phyloP scores from a whole-genome alignment of 164 flowering plant species.

The Vitis amurensis region DNA sequence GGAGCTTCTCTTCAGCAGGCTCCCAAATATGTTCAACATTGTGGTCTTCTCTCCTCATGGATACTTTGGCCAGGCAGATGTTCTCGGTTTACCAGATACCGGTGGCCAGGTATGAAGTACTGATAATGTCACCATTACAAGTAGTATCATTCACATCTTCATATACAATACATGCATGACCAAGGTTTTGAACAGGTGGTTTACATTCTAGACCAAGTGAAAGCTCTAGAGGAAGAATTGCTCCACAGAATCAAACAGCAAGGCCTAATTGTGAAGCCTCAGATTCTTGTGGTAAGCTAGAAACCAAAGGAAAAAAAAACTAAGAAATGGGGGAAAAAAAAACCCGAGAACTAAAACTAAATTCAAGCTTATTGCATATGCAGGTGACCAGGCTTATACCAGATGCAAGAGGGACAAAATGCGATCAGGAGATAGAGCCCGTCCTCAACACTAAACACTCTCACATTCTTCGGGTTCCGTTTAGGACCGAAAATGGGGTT shows the following conservation, averaged over 20 bases:
- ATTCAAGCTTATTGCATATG: neutral
- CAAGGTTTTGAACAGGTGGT: constrained; percentile 54
- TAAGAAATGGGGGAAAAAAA: too few relatives aligned
- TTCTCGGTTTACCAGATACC: constrained; percentile 96
- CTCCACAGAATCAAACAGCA: constrained; percentile 77
- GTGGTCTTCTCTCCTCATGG: constrained; percentile 94
- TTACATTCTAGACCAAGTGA: constrained; percentile 95
- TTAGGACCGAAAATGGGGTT: constrained; percentile 64
- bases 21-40: constrained; percentile 72
- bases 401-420: constrained; percentile 82
- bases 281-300: constrained; percentile 78
- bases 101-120: constrained; percentile 85
- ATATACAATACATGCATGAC: neutral
- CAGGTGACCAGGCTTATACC: constrained; percentile 95
- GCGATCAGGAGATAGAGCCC: constrained; percentile 81
- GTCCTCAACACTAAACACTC: constrained; percentile 67
- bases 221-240: constrained; percentile 86
- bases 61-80: constrained; percentile 89
- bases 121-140: neutral
- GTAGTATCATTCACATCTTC: too few relatives aligned
- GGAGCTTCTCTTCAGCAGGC: constrained; percentile 64
- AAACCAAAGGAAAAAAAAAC: too few relatives aligned
- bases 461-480: constrained; percentile 84
- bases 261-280: constrained; percentile 77
- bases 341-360: too few relatives aligned